Evolutionary conservation across 805 yeast genomes (phyloP).

Genomic region (Saccharomycopsis javanensis): DNA sequence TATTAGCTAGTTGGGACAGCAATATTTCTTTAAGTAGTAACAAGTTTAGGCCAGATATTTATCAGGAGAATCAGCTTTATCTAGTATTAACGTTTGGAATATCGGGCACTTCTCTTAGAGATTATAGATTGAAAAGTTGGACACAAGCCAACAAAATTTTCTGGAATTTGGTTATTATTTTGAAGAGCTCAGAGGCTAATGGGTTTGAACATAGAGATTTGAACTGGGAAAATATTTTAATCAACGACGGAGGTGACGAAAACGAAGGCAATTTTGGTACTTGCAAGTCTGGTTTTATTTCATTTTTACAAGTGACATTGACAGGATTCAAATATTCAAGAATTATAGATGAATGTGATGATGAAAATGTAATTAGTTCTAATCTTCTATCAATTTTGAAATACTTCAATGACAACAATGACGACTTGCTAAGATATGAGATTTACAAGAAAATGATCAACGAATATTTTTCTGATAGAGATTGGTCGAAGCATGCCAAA

Average conservation of each 20-base stretch:
- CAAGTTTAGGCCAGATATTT: conserved; percentile 32
- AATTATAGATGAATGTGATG: conserved; percentile 25
- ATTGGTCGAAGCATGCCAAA: conserved; percentile 30
- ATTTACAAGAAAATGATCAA: conserved; percentile 37
- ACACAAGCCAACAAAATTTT: conserved; percentile 36
- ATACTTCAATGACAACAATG: conserved; percentile 16
- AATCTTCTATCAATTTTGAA: not conserved
- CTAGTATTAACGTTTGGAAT: conserved; percentile 31
- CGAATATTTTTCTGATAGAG: not conserved
- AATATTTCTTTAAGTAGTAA: conserved; percentile 21
- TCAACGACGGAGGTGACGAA: conserved; percentile 22
- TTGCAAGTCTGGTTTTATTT: not conserved
- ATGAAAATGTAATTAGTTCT: conserved; percentile 21
- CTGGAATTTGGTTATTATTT: conserved; percentile 40
- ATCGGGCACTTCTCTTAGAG: conserved; percentile 37
- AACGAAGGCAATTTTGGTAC: conserved; percentile 8
- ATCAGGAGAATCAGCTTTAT: conserved; percentile 25
- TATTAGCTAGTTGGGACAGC: conserved; percentile 38
- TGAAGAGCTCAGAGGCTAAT: conserved; percentile 43
- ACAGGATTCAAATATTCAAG: conserved; percentile 53
- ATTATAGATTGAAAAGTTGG: conserved; percentile 33
- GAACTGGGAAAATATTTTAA: conserved; percentile 54
- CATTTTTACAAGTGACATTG: conserved; percentile 34
- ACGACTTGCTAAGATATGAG: conserved; percentile 52
- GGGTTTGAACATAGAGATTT: conserved; percentile 66